Conservation (phyloP, 331 rosid species). For the Rhamnella rubrinervis region DNA sequence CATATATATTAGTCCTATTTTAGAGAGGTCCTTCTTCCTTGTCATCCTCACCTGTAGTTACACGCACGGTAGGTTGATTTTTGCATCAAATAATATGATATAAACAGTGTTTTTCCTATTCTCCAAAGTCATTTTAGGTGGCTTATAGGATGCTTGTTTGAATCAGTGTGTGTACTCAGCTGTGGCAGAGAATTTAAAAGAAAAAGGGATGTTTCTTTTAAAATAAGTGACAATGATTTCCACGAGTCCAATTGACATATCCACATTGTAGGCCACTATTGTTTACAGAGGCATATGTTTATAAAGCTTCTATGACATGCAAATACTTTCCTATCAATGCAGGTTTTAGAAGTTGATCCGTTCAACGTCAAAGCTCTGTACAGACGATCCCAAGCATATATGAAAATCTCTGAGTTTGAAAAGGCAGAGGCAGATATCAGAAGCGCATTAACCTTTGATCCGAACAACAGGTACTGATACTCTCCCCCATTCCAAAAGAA, state of each 20-base stretch:
- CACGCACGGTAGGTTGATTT: too few relatives aligned
- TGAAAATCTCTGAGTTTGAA: constrained; percentile 53
- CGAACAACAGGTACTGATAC: constrained; percentile 50
- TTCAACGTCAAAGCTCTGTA: constrained; percentile 65
- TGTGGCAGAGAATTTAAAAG: too few relatives aligned
- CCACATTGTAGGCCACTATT: too few relatives aligned
- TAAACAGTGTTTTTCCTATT: not conserved
- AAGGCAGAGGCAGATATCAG: constrained; percentile 60
- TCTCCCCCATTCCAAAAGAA: not conserved
- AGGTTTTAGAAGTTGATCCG: constrained; percentile 58
- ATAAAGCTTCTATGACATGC: not conserved
- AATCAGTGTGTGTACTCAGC: too few relatives aligned
- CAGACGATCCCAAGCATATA: constrained; percentile 63
- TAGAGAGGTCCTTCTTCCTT: too few relatives aligned
- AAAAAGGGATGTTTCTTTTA: too few relatives aligned
- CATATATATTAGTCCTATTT: too few relatives aligned
- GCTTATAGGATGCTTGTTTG: too few relatives aligned
- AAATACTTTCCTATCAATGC: not conserved
- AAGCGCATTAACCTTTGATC: constrained; percentile 53
- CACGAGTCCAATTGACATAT: not conserved
- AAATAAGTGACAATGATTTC: too few relatives aligned
- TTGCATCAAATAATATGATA: too few relatives aligned
- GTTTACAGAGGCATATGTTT: too few relatives aligned
- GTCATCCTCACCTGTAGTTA: too few relatives aligned
- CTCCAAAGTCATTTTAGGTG: not conserved